Conservation (phyloP, 106 monocot genomes). For the Vanilla planifolia region DNA sequence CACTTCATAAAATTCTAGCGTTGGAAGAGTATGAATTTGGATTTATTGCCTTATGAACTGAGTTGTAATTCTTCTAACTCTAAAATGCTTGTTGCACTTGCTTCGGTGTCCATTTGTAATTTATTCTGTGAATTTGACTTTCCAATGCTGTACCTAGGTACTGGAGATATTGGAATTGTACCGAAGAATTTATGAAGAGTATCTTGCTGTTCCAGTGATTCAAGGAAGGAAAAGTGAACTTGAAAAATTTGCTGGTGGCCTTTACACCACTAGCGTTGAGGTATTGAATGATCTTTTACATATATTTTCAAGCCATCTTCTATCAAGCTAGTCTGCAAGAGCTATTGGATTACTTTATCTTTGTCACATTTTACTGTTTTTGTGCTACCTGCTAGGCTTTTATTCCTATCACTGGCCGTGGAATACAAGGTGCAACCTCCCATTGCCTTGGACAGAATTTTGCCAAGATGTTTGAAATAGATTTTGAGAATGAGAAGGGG, state of each 20-base stretch:
- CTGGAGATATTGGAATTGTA: constrained; percentile 92
- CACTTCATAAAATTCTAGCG: too few species aligned
- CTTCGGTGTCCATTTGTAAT: too few species aligned
- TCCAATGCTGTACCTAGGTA: constrained; percentile 48
- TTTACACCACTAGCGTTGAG: constrained; percentile 96
- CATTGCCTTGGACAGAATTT: constrained; percentile 99
- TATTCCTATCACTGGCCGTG: constrained; percentile 89
- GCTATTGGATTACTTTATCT: not conserved
- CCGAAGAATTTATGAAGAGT: constrained; percentile 92
- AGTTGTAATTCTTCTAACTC: too few species aligned
- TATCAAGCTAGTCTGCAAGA: not conserved
- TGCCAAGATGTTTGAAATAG: constrained; percentile 96
- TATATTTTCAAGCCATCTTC: not conserved
- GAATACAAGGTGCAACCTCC: constrained; percentile 96
- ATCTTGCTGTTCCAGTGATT: constrained; percentile 77
- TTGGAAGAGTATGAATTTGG: too few species aligned
- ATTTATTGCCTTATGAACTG: too few species aligned
- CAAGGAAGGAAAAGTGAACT: constrained; percentile 87
- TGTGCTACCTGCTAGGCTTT: constrained; percentile 46
- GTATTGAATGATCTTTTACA: constrained; percentile 16
- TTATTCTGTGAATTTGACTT: too few species aligned
- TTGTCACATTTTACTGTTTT: not conserved
- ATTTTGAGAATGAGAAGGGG: constrained; percentile 89
- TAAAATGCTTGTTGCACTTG: too few species aligned
- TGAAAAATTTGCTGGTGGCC: constrained; percentile 97